Percentiles rank a stretch among this genome's conserved stretches.
These are phyloP conservation scores for Fusarium verrucosum DNA, from an alignment of 2,329 filamentous ascomycete species.

Conservation along the genomic window DNA sequence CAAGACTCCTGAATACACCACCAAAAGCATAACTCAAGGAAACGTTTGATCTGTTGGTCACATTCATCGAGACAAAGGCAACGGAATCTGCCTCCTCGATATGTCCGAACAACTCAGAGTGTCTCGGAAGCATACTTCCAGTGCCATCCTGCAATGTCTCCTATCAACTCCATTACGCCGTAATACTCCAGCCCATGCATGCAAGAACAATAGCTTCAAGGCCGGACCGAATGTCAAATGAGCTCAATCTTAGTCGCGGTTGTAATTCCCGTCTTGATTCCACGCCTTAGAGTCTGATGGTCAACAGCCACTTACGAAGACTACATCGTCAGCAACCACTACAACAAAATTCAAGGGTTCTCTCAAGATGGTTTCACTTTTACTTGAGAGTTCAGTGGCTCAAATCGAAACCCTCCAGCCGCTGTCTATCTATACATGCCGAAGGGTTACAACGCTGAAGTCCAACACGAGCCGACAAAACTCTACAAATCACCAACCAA, in stretches of 20 bases:
- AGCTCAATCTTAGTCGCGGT: background rate
- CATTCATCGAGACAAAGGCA: background rate
- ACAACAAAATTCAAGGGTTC: background rate
- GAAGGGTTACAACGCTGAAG: constrained; percentile 3
- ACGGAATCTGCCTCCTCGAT: background rate
- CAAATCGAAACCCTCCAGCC: background rate
- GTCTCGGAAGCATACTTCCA: background rate
- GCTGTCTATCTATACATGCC: background rate
- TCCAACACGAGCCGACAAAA: background rate
- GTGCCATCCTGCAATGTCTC: background rate
- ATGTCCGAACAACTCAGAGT: background rate
- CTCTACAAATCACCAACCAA: constrained; percentile 1
- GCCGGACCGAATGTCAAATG: background rate
- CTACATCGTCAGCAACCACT: background rate
- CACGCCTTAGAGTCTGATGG: background rate
- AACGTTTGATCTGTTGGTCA: background rate
- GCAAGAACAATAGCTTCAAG: background rate
- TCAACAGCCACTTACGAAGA: background rate
- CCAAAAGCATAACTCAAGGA: background rate
- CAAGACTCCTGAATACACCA: background rate
- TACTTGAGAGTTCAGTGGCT: constrained; percentile 6
- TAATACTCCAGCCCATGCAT: no score
- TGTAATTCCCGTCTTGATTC: background rate
- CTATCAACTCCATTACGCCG: background rate
- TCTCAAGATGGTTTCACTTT: background rate